phyloP scores from a whole-genome alignment of 2,329 filamentous ascomycete species.

The Colletotrichum australisinense region DNA sequence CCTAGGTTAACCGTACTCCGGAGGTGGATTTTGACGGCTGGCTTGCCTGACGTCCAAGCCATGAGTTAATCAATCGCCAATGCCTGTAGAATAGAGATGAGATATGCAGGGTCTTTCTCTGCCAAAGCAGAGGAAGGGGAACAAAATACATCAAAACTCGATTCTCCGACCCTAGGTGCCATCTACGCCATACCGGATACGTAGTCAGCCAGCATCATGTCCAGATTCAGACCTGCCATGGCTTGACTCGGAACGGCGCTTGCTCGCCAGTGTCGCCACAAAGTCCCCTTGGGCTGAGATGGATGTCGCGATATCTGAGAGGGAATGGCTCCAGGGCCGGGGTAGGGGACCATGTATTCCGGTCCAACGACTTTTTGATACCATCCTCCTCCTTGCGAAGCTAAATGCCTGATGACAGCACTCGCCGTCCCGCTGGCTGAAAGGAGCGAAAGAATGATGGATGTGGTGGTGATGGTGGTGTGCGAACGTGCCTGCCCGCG shows the following conservation, averaged over 20 bases:
- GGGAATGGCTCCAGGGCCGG: slow-evolving; percentile 12
- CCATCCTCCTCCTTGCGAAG: neutral
- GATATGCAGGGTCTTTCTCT: slow-evolving; percentile 33
- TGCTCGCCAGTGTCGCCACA: slow-evolving; percentile 10
- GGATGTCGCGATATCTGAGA: slow-evolving; percentile 7
- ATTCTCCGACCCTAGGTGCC: neutral
- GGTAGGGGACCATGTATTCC: slow-evolving; percentile 2
- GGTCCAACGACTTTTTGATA: neutral
- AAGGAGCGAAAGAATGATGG: neutral
- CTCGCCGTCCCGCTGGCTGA: neutral
- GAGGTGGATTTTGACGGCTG: neutral
- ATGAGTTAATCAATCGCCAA: slow-evolving; percentile 13
- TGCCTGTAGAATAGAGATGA: slow-evolving; percentile 10
- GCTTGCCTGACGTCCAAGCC: neutral
- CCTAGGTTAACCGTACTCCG: neutral
- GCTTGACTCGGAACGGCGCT: slow-evolving; percentile 30
- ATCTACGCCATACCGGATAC: slow-evolving; percentile 19
- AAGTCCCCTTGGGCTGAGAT: slow-evolving; percentile 20
- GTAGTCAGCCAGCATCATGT: slow-evolving; percentile 22
- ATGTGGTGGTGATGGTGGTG: neutral
- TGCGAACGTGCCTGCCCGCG: neutral
- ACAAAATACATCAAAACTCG: neutral
- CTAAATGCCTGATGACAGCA: slow-evolving; percentile 1
- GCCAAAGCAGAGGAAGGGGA: neutral
- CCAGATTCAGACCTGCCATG: slow-evolving; percentile 20